Evolutionary conservation across 2,329 filamentous ascomycete genomes (phyloP), one percentile per base, ranked within the genome.

Genomic region (Westerdykella sp.): DNA sequence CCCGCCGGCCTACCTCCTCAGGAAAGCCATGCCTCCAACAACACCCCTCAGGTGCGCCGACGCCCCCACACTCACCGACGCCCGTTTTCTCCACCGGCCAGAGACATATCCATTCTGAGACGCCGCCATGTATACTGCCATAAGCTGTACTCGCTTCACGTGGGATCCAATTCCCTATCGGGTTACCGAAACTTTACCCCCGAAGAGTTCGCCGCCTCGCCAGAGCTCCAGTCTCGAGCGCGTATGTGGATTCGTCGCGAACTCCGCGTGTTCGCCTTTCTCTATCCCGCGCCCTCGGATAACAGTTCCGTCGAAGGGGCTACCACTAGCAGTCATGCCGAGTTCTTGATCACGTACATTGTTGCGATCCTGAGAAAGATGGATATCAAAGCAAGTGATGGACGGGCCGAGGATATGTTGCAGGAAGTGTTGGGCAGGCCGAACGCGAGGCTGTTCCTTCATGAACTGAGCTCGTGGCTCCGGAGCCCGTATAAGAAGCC

Each of bases 301-400:
- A 56, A 56, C 49, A 50, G 49, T 1, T 43, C 54, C 5, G 48
- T 54, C 6, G 37, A 40, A 23, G 54, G 41, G 3, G 45, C 54
- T 2, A 58, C 60, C 14, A 64, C 59, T 34, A 76, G 76, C 5
- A 83, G 79, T 51, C 91, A 90, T 56, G 79, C 84, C 6, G 89
- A 95, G 58, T 95, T 90, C 49, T 66, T 96, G 10, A 75, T 96
- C 9, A 87, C 94, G 57, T 95, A 94, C 62, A 80, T 95, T 41
- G 69, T 96, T 34, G 84, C 85, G 9, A 85, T 96, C 16, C 69
- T 96, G 45, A 90, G 87, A 62, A 87, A 81, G 0, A 80, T 93
- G 13, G 88, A 95, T 57, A 75, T 90, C 4, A 88, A 88, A 66
- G 85, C 81, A 4, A 87, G 84, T 48, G 77, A 77, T 32, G 89